Percentiles rank a stretch among this genome's conserved stretches.
Evolutionary conservation across 768 basidiomycete species (phyloP).

Genomic region (Leccinellum luteum): DNA sequence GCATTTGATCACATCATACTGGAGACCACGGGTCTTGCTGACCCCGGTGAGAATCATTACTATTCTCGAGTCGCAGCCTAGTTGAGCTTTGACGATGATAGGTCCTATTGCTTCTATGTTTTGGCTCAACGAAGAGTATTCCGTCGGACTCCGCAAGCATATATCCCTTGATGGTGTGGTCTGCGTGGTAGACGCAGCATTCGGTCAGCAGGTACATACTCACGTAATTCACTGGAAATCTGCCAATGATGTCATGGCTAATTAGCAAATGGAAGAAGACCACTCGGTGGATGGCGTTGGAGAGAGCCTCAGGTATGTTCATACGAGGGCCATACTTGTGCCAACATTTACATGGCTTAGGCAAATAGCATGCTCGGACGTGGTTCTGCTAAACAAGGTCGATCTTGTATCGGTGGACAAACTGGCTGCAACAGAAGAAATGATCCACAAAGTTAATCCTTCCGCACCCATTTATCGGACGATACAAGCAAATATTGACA

Average conservation of each 20-base stretch:
- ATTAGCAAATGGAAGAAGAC: constrained; percentile 85
- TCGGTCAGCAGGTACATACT: constrained; percentile 54
- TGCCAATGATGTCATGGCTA: neutral
- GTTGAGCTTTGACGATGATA: constrained; percentile 24
- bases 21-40: constrained; percentile 94
- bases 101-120: constrained; percentile 87
- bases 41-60: constrained; percentile 62
- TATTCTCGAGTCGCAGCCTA: neutral
- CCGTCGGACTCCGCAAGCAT: constrained; percentile 62
- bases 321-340: neutral
- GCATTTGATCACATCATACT: constrained; percentile 93
- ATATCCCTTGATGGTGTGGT: constrained; percentile 86
- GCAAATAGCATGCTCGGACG: constrained; percentile 91
- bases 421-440: constrained; percentile 49
- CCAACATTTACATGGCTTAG: constrained; percentile 40
- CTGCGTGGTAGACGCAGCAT: constrained; percentile 88
- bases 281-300: constrained; percentile 61
- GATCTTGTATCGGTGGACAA: constrained; percentile 61
- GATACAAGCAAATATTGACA: constrained; percentile 65
- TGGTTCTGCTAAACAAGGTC: constrained; percentile 88
- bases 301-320: constrained; percentile 73
- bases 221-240: constrained; percentile 31
- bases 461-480: constrained; percentile 74
- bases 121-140: constrained; percentile 84
- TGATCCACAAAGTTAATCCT: constrained; percentile 77